phyloP scores from a whole-genome alignment of 352 stramenopile genomes.

The Achlya hypogyna region DNA sequence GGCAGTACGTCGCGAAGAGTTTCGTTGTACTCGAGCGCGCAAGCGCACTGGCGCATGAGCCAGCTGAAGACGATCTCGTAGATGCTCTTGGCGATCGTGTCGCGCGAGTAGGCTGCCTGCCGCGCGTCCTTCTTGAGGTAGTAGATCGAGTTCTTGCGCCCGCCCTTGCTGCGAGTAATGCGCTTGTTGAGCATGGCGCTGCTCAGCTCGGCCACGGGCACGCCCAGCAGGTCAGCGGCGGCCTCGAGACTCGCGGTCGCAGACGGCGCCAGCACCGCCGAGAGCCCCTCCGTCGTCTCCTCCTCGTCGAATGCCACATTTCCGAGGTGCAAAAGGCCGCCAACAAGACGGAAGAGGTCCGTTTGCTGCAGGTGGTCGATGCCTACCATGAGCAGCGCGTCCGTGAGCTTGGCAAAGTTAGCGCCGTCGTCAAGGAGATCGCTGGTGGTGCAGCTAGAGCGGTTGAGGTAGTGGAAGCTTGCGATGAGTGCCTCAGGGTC shows the following conservation, averaged over 20 bases:
- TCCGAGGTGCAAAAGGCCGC: slow-evolving; percentile 32
- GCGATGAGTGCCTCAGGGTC: slow-evolving; percentile 4
- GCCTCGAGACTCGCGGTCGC: background rate
- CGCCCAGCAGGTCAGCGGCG: slow-evolving; percentile 51
- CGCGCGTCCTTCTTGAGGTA: slow-evolving; percentile 25
- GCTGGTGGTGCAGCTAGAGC: slow-evolving; percentile 24
- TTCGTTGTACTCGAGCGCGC: slow-evolving; percentile 70
- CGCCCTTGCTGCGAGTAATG: slow-evolving; percentile 48
- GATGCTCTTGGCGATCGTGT: slow-evolving; percentile 85
- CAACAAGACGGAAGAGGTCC: slow-evolving; percentile 26
- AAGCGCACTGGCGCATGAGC: slow-evolving; percentile 79
- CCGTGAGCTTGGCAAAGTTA: slow-evolving; percentile 30
- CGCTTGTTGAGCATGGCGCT: slow-evolving; percentile 73
- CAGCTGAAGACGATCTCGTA: slow-evolving; percentile 85
- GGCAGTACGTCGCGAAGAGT: slow-evolving; percentile 68
- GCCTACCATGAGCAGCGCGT: slow-evolving; percentile 26
- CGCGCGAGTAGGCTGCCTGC: slow-evolving; percentile 55
- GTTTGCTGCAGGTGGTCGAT: slow-evolving; percentile 23
- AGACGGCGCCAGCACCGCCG: background rate
- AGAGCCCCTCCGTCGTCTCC: slow-evolving; percentile 19
- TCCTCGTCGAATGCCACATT: slow-evolving; percentile 27
- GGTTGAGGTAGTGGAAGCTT: slow-evolving; percentile 45
- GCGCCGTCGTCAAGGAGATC: slow-evolving; percentile 24
- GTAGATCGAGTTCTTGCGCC: slow-evolving; percentile 50
- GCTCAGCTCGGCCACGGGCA: slow-evolving; percentile 48